Percentiles rank a stretch among this genome's conserved stretches.
phyloP scores from a whole-genome alignment of 352 stramenopile genomes.

The Phytopythium ostracodes region DNA sequence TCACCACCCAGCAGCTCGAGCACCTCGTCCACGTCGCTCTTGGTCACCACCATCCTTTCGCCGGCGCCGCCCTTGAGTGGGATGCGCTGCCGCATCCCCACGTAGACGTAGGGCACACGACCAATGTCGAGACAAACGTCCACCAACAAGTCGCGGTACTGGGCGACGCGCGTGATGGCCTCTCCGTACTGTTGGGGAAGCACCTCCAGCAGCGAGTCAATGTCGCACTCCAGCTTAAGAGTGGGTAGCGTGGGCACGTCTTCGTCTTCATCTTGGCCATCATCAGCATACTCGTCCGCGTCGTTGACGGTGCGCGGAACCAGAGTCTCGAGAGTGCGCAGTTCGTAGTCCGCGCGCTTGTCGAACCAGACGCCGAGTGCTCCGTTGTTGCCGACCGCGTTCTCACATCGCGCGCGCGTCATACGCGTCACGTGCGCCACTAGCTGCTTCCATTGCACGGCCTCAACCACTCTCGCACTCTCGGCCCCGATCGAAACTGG shows the following conservation, averaged over 20 bases:
- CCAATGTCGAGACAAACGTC: constrained; percentile 40
- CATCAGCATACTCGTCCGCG: background rate
- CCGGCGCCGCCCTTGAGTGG: constrained; percentile 12
- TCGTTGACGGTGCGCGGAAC: background rate
- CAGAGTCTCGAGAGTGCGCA: constrained; percentile 29
- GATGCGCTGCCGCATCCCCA: constrained; percentile 22
- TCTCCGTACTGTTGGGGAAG: constrained; percentile 21
- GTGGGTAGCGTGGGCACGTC: background rate
- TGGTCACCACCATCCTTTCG: constrained; percentile 20
- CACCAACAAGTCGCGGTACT: constrained; percentile 21
- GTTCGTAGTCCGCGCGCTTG: constrained; percentile 12
- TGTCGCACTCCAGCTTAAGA: constrained; percentile 26
- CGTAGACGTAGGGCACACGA: constrained; percentile 25
- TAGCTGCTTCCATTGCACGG: background rate
- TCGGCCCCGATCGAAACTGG: background rate
- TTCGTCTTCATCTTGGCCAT: background rate
- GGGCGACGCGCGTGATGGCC: constrained; percentile 16
- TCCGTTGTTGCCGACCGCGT: constrained; percentile 13
- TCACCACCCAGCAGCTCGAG: constrained; percentile 33
- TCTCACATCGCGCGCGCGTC: constrained; percentile 23
- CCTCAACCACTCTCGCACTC: constrained; percentile 8
- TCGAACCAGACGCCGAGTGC: constrained; percentile 32
- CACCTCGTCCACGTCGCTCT: constrained; percentile 52
- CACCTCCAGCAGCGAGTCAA: constrained; percentile 29
- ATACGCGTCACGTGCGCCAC: constrained; percentile 10